Conservation (phyloP, 2,329 filamentous ascomycete species). For the Annulohypoxylon truncatum region DNA sequence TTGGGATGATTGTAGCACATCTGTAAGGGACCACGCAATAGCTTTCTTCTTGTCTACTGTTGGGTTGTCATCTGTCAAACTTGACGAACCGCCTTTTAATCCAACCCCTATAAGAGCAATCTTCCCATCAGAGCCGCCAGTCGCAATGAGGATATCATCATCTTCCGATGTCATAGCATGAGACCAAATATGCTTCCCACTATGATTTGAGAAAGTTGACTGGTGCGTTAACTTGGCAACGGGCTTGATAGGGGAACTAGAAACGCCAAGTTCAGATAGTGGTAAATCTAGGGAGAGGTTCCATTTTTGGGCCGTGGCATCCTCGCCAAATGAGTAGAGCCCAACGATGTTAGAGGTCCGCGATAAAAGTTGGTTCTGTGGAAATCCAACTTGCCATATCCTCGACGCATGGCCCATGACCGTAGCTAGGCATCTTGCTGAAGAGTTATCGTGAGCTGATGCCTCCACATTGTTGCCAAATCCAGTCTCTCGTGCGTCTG, state of each 20-base stretch:
- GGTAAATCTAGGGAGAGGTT: constrained; percentile 57
- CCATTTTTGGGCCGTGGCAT: constrained; percentile 82
- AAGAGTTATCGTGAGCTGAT: constrained; percentile 45
- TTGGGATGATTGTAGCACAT: constrained; percentile 38
- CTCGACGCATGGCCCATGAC: constrained; percentile 89
- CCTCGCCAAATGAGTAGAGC: constrained; percentile 86
- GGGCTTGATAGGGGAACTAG: not conserved
- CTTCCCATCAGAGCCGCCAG: constrained; percentile 87
- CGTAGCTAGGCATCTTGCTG: constrained; percentile 68
- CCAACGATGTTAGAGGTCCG: constrained; percentile 52
- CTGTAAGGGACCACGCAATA: constrained; percentile 36
- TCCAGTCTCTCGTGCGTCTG: constrained; percentile 67
- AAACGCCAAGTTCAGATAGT: constrained; percentile 4
- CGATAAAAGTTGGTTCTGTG: constrained; percentile 48
- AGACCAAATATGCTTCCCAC: constrained; percentile 93
- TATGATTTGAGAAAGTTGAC: constrained; percentile 72
- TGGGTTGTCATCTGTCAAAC: not conserved
- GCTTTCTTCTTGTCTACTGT: constrained; percentile 25
- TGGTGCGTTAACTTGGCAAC: constrained; percentile 60
- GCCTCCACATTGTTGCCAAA: constrained; percentile 62
- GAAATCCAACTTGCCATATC: constrained; percentile 87
- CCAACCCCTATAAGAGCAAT: constrained; percentile 60
- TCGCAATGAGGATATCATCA: constrained; percentile 64
- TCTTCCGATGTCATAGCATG: constrained; percentile 57
- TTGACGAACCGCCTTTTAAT: not conserved